Evolutionary conservation across 805 yeast genomes (phyloP).

Genomic region (Saccharomycopsis javanensis): DNA sequence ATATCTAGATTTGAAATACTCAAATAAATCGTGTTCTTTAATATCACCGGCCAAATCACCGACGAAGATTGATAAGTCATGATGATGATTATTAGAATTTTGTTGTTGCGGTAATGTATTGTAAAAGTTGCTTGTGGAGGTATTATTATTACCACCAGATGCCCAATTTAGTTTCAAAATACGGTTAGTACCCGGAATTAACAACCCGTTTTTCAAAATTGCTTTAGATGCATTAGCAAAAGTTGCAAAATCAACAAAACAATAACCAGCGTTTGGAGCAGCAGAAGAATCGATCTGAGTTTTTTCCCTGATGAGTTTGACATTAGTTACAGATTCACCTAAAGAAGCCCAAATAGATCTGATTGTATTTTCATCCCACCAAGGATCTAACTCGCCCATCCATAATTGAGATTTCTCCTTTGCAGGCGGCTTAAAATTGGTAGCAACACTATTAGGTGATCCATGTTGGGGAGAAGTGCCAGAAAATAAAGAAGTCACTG

Average conservation of each 20-base stretch:
- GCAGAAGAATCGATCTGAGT: slow-evolving; percentile 24
- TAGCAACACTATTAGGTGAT: not conserved
- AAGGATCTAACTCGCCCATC: slow-evolving; percentile 89
- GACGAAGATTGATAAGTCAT: slow-evolving; percentile 66
- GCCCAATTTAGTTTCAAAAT: slow-evolving; percentile 76
- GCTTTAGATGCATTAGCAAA: slow-evolving; percentile 57
- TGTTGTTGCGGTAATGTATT: slow-evolving; percentile 21
- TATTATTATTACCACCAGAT: slow-evolving; percentile 35
- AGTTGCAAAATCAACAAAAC: slow-evolving; percentile 67
- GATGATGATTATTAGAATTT: slow-evolving; percentile 5
- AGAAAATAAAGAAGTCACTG: not conserved
- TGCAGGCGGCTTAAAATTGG: slow-evolving; percentile 1
- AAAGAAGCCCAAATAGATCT: slow-evolving; percentile 58
- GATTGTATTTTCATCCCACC: slow-evolving; percentile 68
- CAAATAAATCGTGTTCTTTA: slow-evolving; percentile 54
- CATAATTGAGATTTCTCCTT: slow-evolving; percentile 35
- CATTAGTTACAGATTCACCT: slow-evolving; percentile 50
- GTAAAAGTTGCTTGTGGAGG: not conserved
- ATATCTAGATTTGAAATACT: slow-evolving; percentile 56
- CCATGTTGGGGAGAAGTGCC: not conserved
- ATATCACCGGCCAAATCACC: slow-evolving; percentile 76
- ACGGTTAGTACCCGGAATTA: slow-evolving; percentile 53
- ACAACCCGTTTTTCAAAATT: slow-evolving; percentile 53
- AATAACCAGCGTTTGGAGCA: slow-evolving; percentile 55
- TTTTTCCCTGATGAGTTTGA: slow-evolving; percentile 67